These are phyloP conservation scores for Stenogyne calaminthoides DNA, from an alignment of 305 asterid genomes.

Conservation along the genomic window DNA sequence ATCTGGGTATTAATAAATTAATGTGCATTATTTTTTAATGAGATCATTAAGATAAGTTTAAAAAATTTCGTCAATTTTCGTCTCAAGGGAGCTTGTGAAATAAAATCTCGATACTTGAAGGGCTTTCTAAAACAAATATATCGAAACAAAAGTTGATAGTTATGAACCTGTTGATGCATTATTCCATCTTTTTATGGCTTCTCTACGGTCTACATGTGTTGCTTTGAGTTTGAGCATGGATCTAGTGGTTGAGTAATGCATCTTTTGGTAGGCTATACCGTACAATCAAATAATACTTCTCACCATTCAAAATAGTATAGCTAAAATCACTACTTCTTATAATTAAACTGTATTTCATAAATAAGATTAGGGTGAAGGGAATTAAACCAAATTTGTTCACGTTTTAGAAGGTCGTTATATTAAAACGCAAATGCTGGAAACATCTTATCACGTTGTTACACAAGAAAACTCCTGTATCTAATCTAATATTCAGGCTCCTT, in stretches of 20 bases:
- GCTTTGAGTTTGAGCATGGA: neutral
- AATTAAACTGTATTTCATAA: neutral
- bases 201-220: too few species aligned
- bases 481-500: neutral
- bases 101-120: too few species aligned
- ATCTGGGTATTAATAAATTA: too few species aligned
- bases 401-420: neutral
- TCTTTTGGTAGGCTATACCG: neutral
- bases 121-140: too few species aligned
- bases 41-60: too few species aligned
- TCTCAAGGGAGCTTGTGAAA: too few species aligned
- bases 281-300: neutral
- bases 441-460: neutral
- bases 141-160: too few species aligned
- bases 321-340: too few species aligned
- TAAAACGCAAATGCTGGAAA: neutral
- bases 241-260: neutral
- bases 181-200: too few species aligned
- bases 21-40: too few species aligned
- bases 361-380: neutral
- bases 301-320: neutral
- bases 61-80: too few species aligned
- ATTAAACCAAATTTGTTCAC: neutral
- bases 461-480: neutral
- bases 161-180: too few species aligned